Evolutionary conservation across 108 stramenopile genomes (phyloP).

Genomic region (Fragilariopsis cylindrus): DNA sequence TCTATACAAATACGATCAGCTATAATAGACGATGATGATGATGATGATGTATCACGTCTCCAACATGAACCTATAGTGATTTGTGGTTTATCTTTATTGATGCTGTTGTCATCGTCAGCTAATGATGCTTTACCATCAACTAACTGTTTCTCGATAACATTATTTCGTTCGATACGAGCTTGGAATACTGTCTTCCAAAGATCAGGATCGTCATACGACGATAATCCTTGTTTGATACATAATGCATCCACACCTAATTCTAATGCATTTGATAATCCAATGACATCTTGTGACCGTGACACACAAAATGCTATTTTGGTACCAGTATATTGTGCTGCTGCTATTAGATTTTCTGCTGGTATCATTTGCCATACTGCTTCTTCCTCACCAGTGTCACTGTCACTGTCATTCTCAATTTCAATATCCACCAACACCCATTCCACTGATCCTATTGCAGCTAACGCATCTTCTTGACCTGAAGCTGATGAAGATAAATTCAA

Average conservation of each 20-base stretch:
- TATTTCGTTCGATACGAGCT: constrained; percentile 17
- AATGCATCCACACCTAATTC: constrained; percentile 37
- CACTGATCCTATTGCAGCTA: constrained; percentile 27
- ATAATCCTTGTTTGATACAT: constrained; percentile 4
- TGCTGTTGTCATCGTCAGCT: not conserved
- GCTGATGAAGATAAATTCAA: not conserved
- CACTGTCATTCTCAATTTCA: not conserved
- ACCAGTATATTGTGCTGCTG: constrained; percentile 17
- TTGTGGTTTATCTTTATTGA: not conserved
- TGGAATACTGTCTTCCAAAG: constrained; percentile 30
- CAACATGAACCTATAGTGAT: constrained; percentile 6
- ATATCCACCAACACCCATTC: constrained; percentile 24
- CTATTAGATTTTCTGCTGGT: constrained; percentile 34
- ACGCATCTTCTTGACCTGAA: constrained; percentile 26
- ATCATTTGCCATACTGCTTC: constrained; percentile 34
- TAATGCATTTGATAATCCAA: constrained; percentile 24
- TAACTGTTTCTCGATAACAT: not conserved
- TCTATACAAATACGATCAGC: constrained; percentile 36
- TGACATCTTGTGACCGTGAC: not conserved
- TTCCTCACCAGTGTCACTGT: not conserved
- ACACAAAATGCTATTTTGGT: constrained; percentile 31
- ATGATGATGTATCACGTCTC: not conserved
- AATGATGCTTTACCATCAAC: too few species aligned
- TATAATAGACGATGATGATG: constrained; percentile 2
- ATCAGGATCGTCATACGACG: not conserved